Conservation (phyloP, 2,329 filamentous ascomycete genomes). For the Ophiostoma ulmi region DNA sequence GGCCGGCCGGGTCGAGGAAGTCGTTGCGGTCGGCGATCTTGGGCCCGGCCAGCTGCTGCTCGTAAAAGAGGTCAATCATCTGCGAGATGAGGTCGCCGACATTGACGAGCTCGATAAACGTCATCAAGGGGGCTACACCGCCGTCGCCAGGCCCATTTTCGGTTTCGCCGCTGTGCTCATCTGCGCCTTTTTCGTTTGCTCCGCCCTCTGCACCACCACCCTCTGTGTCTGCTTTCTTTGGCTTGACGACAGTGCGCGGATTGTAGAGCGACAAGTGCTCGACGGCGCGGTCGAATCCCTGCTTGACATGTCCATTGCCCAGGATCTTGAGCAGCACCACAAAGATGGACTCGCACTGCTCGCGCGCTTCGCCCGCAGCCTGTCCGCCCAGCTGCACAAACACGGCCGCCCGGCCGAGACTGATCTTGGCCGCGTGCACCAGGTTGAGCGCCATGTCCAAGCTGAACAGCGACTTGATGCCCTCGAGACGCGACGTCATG, state of each 20-base stretch:
- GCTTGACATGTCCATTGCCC: conserved; percentile 79
- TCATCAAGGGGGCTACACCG: conserved; percentile 85
- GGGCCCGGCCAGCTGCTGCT: conserved; percentile 80
- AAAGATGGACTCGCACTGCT: conserved; percentile 88
- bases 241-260: conserved; percentile 70
- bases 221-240: conserved; percentile 56
- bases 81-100: conserved; percentile 96
- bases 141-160: conserved; percentile 17
- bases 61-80: conserved; percentile 98
- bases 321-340: conserved; percentile 77
- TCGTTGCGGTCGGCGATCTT: conserved; percentile 88
- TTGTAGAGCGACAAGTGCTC: conserved; percentile 87
- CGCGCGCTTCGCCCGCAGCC: conserved; percentile 73
- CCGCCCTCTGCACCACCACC: neutral
- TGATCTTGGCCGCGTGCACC: conserved; percentile 82
- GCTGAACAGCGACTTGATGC: conserved; percentile 90
- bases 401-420: conserved; percentile 75
- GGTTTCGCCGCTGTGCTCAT: neutral
- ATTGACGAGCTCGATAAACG: conserved; percentile 95
- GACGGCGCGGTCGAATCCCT: conserved; percentile 91
- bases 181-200: neutral
- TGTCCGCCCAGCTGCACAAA: conserved; percentile 78
- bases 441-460: conserved; percentile 90
- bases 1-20: conserved; percentile 83
- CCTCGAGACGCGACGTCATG: conserved; percentile 90